Base-by-base conservation (phyloP, 2,329 filamentous ascomycete species). In the Aspergillus sp. region DNA sequence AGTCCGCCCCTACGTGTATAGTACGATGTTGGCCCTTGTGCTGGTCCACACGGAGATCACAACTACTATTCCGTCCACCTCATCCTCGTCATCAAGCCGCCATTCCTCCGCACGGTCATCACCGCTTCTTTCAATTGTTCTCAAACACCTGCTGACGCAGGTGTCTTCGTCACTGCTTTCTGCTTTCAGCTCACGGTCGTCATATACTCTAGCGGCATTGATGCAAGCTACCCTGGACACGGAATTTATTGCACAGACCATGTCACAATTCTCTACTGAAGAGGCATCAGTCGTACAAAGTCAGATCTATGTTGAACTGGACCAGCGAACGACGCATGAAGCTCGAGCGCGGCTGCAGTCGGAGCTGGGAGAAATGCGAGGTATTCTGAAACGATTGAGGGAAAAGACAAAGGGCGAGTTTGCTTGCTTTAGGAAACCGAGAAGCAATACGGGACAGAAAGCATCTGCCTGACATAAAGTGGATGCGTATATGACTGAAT, bases 141-240 rank as follows among this genome's bases (percentile, higher is more conserved):
- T 99, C 11, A 91, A 90, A 1, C 88, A 93, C 69, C 81, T 97
- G 29, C 85, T 97, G 36, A 91, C 96, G 68, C 85, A 91, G 65
- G 82, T 88, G 10, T 93, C 88, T 10, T 76, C 82, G 5, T 86
- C 91, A 56, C 85, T 97, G n/a, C 85, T 97, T 14, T 82, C 87
- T 23, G 87, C 90, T 0, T 96, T 97, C 78, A 78, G 82, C 70
- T 69, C 78, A 32, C 85, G 87, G 5, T 71, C 79, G 4, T 78
- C 78, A 17, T 97, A 94, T 73, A 82, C 85, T 1, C 84, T 99
- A 0, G 80, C 88, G 4, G 87, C 89, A 5, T 82, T 99, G 47
- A 96, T 97, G 87, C 95, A 99, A 74, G 95, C 95, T 1, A 99
- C 94, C 0, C 83, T 99, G 1, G 94, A 99, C 66, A 92, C 97